phyloP scores from a whole-genome alignment of 257 asterid genomes.

The Verbascum thapsus region DNA sequence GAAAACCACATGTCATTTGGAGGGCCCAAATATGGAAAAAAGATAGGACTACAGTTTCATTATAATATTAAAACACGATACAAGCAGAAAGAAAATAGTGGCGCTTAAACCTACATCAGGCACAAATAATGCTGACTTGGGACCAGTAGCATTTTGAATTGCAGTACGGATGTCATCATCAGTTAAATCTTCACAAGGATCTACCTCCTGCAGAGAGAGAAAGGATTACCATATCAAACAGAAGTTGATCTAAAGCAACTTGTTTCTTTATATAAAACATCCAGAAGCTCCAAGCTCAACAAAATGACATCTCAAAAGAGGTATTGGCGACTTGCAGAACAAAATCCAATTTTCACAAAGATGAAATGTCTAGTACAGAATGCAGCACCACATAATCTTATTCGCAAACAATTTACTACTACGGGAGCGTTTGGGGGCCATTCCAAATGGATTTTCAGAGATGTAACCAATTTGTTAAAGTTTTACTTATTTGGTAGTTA shows the following conservation, averaged over 20 bases:
- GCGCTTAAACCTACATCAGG: slow-evolving; percentile 71
- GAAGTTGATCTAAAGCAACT: slow-evolving; percentile 21
- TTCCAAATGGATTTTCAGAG: too few species aligned
- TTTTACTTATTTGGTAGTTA: too few species aligned
- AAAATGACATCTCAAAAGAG: slow-evolving; percentile 6
- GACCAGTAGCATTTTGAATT: slow-evolving; percentile 92
- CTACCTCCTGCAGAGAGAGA: slow-evolving; percentile 69
- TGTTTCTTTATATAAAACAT: slow-evolving; percentile 1
- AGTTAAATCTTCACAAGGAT: slow-evolving; percentile 94
- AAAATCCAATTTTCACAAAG: background rate
- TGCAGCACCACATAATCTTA: slow-evolving; percentile 1
- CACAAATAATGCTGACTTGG: slow-evolving; percentile 83
- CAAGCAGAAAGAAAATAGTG: slow-evolving; percentile 9
- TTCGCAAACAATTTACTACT: background rate
- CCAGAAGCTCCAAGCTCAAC: slow-evolving; percentile 5
- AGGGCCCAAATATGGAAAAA: slow-evolving; percentile 17
- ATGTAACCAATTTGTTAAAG: too few species aligned
- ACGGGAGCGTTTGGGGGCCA: too few species aligned
- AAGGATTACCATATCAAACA: background rate
- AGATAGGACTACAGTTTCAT: slow-evolving; percentile 14
- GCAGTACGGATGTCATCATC: slow-evolving; percentile 94
- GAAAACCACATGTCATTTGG: slow-evolving; percentile 26
- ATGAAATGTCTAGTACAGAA: slow-evolving; percentile 8
- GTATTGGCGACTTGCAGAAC: slow-evolving; percentile 9
- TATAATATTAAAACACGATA: slow-evolving; percentile 13